Percentiles rank a stretch among this genome's conserved stretches.
Evolutionary conservation across 768 basidiomycete species (phyloP).

Genomic region (Leccinum obscurum): DNA sequence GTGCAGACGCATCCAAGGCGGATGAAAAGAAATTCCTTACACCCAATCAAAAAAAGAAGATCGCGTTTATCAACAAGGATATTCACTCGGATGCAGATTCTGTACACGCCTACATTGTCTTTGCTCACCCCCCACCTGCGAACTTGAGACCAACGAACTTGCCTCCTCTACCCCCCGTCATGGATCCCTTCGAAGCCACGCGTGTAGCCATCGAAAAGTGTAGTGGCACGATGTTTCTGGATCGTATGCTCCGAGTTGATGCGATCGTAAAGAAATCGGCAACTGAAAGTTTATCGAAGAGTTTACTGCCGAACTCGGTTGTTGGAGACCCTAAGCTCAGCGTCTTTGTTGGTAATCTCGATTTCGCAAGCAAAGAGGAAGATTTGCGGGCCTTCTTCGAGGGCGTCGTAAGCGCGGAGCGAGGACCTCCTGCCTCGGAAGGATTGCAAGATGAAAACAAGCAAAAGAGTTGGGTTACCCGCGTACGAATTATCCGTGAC

Average conservation of each 20-base stretch:
- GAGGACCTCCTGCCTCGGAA: constrained; percentile 51
- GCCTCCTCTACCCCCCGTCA: constrained; percentile 47
- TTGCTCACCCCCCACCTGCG: constrained; percentile 64
- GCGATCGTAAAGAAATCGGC: constrained; percentile 43
- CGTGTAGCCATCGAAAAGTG: constrained; percentile 53
- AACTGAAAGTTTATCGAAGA: constrained; percentile 17
- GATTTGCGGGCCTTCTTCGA: constrained; percentile 89
- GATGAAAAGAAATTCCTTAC: constrained; percentile 71
- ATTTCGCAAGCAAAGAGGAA: constrained; percentile 90
- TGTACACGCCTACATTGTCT: constrained; percentile 89
- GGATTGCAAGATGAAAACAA: constrained; percentile 35
- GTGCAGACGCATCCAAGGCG: constrained; percentile 43
- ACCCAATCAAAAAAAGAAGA: constrained; percentile 84
- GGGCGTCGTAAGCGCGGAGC: constrained; percentile 65
- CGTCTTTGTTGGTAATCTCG: constrained; percentile 90
- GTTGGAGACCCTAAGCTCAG: constrained; percentile 73
- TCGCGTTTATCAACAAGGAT: constrained; percentile 92
- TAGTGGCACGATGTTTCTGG: constrained; percentile 75
- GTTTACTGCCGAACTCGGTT: constrained; percentile 23
- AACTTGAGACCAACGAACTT: constrained; percentile 46
- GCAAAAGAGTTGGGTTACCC: constrained; percentile 64
- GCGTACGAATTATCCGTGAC: constrained; percentile 88
- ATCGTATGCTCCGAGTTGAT: constrained; percentile 79
- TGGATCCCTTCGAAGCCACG: constrained; percentile 76
- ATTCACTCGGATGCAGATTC: constrained; percentile 76